Evolutionary conservation across 2,329 filamentous ascomycete genomes (phyloP).

Genomic region (Epichloe sibirici): DNA sequence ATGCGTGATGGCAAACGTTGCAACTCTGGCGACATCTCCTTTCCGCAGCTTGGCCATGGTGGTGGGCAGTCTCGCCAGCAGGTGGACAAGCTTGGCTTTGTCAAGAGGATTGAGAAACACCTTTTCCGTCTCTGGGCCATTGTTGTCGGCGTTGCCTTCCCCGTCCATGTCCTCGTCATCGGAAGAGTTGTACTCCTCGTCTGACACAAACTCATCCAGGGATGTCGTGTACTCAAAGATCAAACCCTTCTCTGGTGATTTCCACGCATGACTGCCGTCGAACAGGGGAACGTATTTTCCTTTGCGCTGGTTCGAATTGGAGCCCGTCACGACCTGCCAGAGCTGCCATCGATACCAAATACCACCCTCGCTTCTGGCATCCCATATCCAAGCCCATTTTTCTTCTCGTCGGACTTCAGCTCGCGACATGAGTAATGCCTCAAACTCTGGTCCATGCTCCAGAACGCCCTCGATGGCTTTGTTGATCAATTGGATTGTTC

Average conservation of each 20-base stretch:
- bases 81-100: conserved; percentile 71
- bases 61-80: conserved; percentile 72
- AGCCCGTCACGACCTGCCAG: conserved; percentile 72
- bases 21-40: conserved; percentile 76
- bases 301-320: conserved; percentile 31
- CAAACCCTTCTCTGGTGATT: conserved; percentile 55
- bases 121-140: conserved; percentile 34
- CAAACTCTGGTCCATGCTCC: conserved; percentile 73
- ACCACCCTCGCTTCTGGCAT: conserved; percentile 64
- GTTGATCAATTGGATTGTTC: conserved; percentile 72
- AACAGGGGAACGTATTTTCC: conserved; percentile 55
- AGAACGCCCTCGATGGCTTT: conserved; percentile 73
- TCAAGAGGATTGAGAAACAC: conserved; percentile 70
- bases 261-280: conserved; percentile 67
- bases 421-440: conserved; percentile 81
- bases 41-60: conserved; percentile 62
- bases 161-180: conserved; percentile 67
- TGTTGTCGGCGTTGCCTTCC: conserved; percentile 38
- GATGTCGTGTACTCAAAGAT: conserved; percentile 69
- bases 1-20: conserved; percentile 80
- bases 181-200: conserved; percentile 75
- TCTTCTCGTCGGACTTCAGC: conserved; percentile 75
- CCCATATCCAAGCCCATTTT: conserved; percentile 91
- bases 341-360: conserved; percentile 89
- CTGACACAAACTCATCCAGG: conserved; percentile 69